A percentile compares a stretch with the other conserved stretches of the same genome.
Evolutionary conservation across 352 stramenopile genomes (phyloP).

Genomic region (Phytophthora boehmeriae): DNA sequence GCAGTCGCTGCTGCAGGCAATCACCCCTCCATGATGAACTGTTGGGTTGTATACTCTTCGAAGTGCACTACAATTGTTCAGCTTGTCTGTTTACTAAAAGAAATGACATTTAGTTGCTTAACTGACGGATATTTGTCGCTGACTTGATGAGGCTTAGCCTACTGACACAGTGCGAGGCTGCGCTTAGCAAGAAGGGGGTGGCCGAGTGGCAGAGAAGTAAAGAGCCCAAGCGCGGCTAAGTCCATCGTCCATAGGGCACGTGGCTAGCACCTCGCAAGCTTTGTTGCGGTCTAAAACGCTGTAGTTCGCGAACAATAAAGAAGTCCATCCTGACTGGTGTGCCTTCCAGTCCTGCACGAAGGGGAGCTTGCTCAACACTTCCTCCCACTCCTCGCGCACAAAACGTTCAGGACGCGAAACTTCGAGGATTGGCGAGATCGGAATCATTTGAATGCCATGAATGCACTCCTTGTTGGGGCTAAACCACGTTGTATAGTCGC

Average conservation of each 20-base stretch:
- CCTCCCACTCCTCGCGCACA: constrained; percentile 65
- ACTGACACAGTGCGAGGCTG: not conserved
- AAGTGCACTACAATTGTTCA: not conserved
- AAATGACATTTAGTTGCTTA: constrained; percentile 1
- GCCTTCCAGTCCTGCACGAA: constrained; percentile 58
- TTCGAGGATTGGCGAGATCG: constrained; percentile 58
- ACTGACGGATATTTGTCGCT: too few relatives aligned
- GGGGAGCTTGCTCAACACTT: constrained; percentile 57
- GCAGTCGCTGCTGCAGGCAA: constrained; percentile 57
- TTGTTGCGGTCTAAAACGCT: constrained; percentile 43
- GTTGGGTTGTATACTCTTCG: not conserved
- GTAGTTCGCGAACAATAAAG: constrained; percentile 69
- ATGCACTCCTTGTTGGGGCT: constrained; percentile 77
- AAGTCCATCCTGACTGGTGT: constrained; percentile 57
- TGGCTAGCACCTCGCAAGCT: constrained; percentile 42
- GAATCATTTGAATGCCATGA: constrained; percentile 81
- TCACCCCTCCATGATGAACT: constrained; percentile 23
- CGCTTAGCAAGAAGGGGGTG: constrained; percentile 25
- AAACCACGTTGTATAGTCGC: constrained; percentile 79
- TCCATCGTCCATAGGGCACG: constrained; percentile 73
- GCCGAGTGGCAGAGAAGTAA: constrained; percentile 57
- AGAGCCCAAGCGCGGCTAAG: constrained; percentile 71
- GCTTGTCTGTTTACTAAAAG: not conserved
- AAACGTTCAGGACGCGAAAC: constrained; percentile 46
- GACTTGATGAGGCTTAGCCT: too few relatives aligned